A percentile compares a stretch with the other conserved stretches of the same genome.
These are phyloP conservation scores for Xanthoconium stramineum DNA, from an alignment of 768 basidiomycete species.

Conservation along the genomic window DNA sequence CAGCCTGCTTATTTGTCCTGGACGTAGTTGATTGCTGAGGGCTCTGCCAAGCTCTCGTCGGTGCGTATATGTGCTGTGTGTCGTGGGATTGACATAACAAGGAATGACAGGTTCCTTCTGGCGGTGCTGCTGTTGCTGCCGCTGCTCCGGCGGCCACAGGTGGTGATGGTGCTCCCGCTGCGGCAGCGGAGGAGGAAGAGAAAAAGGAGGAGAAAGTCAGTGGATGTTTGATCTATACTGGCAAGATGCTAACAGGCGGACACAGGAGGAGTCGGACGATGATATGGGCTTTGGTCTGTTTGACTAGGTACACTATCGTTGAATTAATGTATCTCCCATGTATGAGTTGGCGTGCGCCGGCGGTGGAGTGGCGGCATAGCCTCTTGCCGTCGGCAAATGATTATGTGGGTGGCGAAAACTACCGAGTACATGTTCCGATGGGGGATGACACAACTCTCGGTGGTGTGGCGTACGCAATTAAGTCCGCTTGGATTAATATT, in stretches of 20 bases:
- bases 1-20: background rate
- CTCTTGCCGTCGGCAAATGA: slow-evolving; percentile 27
- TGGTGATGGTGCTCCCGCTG: slow-evolving; percentile 45
- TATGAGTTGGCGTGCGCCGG: slow-evolving; percentile 8
- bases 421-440: slow-evolving; percentile 19
- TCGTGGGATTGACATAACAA: slow-evolving; percentile 4
- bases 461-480: background rate
- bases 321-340: slow-evolving; percentile 4
- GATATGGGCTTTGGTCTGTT: slow-evolving; percentile 99
- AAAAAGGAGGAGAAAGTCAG: slow-evolving; percentile 86
- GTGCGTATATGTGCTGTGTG: slow-evolving; percentile 43
- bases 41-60: slow-evolving; percentile 90
- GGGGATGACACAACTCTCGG: background rate
- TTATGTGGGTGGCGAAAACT: slow-evolving; percentile 12
- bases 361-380: slow-evolving; percentile 13
- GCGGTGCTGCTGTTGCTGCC: slow-evolving; percentile 68
- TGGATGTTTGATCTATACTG: slow-evolving; percentile 7
- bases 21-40: slow-evolving; percentile 82
- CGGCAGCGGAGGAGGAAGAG: slow-evolving; percentile 72
- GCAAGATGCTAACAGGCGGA: background rate
- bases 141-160: slow-evolving; percentile 45
- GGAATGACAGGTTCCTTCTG: slow-evolving; percentile 76
- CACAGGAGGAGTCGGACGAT: slow-evolving; percentile 90
- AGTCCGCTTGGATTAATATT: background rate
- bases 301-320: slow-evolving; percentile 54